phyloP scores from a whole-genome alignment of 306 rosid genomes.

The Cucurbita moschata region DNA sequence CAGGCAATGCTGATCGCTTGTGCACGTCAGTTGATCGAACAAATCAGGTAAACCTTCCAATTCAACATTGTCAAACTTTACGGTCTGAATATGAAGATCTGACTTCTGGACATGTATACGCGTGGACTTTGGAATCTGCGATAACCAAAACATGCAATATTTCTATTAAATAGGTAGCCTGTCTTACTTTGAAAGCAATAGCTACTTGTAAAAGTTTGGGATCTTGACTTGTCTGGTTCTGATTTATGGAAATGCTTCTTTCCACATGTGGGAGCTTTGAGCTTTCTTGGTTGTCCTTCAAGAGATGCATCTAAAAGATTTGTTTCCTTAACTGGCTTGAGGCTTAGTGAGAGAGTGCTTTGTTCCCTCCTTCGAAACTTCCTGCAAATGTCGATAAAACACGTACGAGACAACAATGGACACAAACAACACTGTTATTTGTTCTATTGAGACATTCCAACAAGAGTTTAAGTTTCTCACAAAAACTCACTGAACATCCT shows the following conservation, averaged over 20 bases:
- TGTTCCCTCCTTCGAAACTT: no score
- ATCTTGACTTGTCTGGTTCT: neutral
- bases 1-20: conserved; percentile 85
- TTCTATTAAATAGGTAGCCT: neutral
- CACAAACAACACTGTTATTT: no score
- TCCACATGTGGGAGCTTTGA: neutral
- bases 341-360: neutral
- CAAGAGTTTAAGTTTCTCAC: no score
- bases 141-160: neutral
- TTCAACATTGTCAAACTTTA: neutral
- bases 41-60: conserved; percentile 36
- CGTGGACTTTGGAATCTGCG: neutral
- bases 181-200: neutral
- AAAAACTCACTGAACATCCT: no score
- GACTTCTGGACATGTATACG: neutral
- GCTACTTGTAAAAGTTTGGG: neutral
- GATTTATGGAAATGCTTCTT: neutral
- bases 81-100: neutral
- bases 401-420: no score
- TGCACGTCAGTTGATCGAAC: conserved; percentile 77
- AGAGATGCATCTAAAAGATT: neutral
- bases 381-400: no score
- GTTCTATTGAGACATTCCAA: no score
- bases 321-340: neutral
- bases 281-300: neutral